These are phyloP conservation scores for Fraxinus excelsior DNA, from an alignment of 257 asterid species.

Conservation along the genomic window DNA sequence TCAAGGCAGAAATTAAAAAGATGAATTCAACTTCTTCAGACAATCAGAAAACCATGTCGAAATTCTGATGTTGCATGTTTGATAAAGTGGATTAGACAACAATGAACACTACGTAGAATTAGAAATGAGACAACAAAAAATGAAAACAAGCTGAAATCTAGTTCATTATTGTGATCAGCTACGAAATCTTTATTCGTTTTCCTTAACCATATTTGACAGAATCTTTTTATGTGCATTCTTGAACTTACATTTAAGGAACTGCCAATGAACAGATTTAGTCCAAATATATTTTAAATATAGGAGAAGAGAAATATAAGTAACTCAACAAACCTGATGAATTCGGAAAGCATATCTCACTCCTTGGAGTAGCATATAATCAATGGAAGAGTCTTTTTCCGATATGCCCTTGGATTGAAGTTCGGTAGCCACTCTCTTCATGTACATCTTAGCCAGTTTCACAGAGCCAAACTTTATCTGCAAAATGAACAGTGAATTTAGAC, in stretches of 20 bases:
- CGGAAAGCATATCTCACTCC: constrained; percentile 96
- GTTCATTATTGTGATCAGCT: background rate
- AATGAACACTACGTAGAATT: background rate
- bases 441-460: constrained; percentile 78
- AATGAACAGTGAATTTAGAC: background rate
- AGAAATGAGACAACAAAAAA: background rate
- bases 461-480: constrained; percentile 81
- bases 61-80: background rate
- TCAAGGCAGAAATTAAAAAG: background rate
- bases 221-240: background rate
- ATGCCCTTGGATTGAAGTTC: constrained; percentile 79
- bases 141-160: too few relatives aligned
- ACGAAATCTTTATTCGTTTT: background rate
- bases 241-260: background rate
- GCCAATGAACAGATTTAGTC: background rate
- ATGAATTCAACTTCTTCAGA: background rate
- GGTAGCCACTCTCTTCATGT: constrained; percentile 86
- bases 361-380: constrained; percentile 85
- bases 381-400: constrained; percentile 76
- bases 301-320: background rate
- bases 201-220: background rate
- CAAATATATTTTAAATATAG: background rate
- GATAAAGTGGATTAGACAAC: background rate
- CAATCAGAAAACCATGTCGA: background rate
- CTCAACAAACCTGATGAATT: constrained; percentile 80